Conservation (phyloP, 2,329 filamentous ascomycete genomes). For the Exserohilum turcica region DNA sequence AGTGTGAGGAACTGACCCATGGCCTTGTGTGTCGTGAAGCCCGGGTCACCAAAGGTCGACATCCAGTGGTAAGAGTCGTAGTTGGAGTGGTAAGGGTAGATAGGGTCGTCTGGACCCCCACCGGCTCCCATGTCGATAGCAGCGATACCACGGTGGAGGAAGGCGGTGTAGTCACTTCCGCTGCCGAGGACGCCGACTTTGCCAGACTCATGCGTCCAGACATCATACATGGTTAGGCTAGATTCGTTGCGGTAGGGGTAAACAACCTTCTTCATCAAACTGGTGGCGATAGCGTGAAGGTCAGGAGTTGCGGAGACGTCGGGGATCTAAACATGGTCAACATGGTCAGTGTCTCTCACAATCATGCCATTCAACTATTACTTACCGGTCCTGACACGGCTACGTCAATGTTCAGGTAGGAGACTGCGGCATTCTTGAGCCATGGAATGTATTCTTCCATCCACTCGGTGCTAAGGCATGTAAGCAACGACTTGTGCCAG, state of each 20-base stretch:
- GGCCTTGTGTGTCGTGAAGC: constrained; percentile 55
- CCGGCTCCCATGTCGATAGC: constrained; percentile 52
- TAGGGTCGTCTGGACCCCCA: constrained; percentile 45
- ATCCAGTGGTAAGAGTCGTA: constrained; percentile 60
- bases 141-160: constrained; percentile 53
- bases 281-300: constrained; percentile 45
- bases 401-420: constrained; percentile 60
- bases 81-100: constrained; percentile 56
- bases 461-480: constrained; percentile 51
- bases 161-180: constrained; percentile 55
- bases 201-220: constrained; percentile 48
- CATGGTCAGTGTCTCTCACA: constrained; percentile 19
- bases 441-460: constrained; percentile 57
- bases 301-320: constrained; percentile 49
- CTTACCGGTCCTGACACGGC: constrained; percentile 39
- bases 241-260: constrained; percentile 47
- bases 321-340: constrained; percentile 45
- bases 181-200: constrained; percentile 52
- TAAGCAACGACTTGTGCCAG: constrained; percentile 1
- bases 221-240: constrained; percentile 53
- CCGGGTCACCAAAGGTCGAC: constrained; percentile 57
- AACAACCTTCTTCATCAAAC: constrained; percentile 50
- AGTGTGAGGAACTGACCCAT: constrained; percentile 56
- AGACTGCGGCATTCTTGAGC: constrained; percentile 51
- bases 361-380: too few species aligned